Base-by-base conservation (phyloP, 129 eudicot genomes). In the Erigeron canadensis region DNA sequence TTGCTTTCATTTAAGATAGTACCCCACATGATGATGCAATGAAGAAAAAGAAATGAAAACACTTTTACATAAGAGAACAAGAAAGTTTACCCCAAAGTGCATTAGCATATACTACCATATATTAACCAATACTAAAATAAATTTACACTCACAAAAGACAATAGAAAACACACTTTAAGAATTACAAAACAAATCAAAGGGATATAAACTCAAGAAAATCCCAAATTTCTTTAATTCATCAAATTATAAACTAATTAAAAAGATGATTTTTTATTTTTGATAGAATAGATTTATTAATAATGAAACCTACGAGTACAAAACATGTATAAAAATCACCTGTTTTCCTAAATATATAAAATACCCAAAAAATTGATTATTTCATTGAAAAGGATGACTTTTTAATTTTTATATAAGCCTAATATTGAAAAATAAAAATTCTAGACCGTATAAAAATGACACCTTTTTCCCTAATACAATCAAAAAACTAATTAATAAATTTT, bases 21-120 rank as follows among this genome's bases (percentile, higher is more conserved):
- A 60, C 79, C 63, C 59, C 46, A 37, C 75, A 76, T 69, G 70
- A 67, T 57, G 67, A 46, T 43, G 69, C 43, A 59, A 67, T 19
- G 42, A 56, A 75, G 42, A 56, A 75, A 68, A 46, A 5, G 45
- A 75, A 65, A 65, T 43, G 64, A 56, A 59, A 15, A 48, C 54
- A 77, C 70, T 76, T 69, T 69, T n/a, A 28, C 70, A 69, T 7
- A 62, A 69, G 53, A 48, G 42, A 67, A 75, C 59, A 75, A 75
- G 41, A 55, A 66, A 65, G 19, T 7, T 69, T 4, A 69, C 21
- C 70, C 16, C 46, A 18, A 48, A 22, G 75, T 70, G 39, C 76
- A 70, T 54, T 70, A 28, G 34, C 34, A 28, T 28, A 28, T 28
- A 28, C 34, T 28, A 28, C 34, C 34, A 28, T 28, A 28, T 28